phyloP scores from a whole-genome alignment of 768 basidiomycete genomes.

The Trametes villosa region DNA sequence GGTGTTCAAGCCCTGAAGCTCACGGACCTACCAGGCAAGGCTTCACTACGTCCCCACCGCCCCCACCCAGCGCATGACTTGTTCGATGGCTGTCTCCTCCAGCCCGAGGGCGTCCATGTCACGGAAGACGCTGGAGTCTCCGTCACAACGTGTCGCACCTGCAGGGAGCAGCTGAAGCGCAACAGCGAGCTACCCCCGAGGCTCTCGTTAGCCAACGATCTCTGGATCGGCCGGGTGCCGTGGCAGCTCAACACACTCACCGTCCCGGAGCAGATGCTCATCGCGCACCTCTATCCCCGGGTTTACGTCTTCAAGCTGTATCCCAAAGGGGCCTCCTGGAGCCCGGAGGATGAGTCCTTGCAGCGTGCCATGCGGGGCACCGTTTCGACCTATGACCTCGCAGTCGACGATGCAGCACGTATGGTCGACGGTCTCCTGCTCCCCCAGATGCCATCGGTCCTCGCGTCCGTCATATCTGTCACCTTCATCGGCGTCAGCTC shows the following conservation, averaged over 20 bases:
- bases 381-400: conserved; percentile 37
- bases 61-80: not conserved
- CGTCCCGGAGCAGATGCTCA: conserved; percentile 42
- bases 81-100: not conserved
- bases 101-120: not conserved
- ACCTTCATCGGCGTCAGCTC: conserved; percentile 40
- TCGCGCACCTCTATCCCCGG: conserved; percentile 37
- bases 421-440: not conserved
- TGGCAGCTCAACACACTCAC: conserved; percentile 35
- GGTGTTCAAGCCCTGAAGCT: not conserved
- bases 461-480: conserved; percentile 32
- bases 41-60: not conserved
- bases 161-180: not conserved
- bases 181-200: not conserved
- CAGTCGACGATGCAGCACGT: conserved; percentile 36
- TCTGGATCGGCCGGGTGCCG: conserved; percentile 46
- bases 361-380: conserved; percentile 40
- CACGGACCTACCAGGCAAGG: not conserved
- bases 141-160: not conserved
- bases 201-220: conserved; percentile 35
- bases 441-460: not conserved
- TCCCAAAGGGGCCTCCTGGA: conserved; percentile 28
- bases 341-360: not conserved
- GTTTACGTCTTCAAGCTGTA: conserved; percentile 43
- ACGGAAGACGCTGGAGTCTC: not conserved